phyloP scores from a whole-genome alignment of 176 grass and related monocot species.

The Bolboschoenus planiculmis region DNA sequence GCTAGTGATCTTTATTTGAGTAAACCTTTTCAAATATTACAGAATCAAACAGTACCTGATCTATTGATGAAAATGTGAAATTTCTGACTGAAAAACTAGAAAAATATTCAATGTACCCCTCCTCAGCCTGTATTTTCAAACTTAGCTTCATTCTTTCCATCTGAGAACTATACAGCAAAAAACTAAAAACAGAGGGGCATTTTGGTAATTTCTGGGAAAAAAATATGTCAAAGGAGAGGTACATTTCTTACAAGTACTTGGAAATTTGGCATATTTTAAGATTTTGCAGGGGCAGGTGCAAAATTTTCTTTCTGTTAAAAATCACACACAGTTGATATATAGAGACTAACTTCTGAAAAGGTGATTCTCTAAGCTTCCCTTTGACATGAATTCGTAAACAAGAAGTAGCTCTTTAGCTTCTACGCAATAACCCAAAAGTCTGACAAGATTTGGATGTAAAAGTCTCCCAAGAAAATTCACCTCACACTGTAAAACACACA shows the following conservation, averaged over 20 bases:
- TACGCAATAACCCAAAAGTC: slow-evolving; percentile 64
- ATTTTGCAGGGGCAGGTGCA: too few relatives aligned
- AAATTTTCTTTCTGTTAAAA: background rate
- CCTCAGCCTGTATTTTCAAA: background rate
- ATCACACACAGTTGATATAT: background rate
- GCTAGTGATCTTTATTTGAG: background rate
- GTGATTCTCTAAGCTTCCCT: slow-evolving; percentile 66
- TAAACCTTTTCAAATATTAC: background rate
- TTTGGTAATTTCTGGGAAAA: background rate
- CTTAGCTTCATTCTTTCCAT: background rate
- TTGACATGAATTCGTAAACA: slow-evolving; percentile 78
- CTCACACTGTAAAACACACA: slow-evolving; percentile 39
- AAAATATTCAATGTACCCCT: background rate
- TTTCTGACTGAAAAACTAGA: background rate
- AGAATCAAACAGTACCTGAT: background rate
- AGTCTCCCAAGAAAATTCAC: slow-evolving; percentile 70
- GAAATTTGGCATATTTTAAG: background rate
- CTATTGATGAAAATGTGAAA: background rate
- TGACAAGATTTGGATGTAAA: slow-evolving; percentile 70
- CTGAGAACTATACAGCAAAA: background rate
- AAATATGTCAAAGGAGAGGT: background rate
- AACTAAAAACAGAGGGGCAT: background rate
- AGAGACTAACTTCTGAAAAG: slow-evolving; percentile 71
- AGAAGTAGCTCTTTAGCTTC: slow-evolving; percentile 67
- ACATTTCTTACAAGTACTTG: background rate